Conservation (phyloP, 495 filamentous ascomycete species). For the Recurvomyces mirabilis region DNA sequence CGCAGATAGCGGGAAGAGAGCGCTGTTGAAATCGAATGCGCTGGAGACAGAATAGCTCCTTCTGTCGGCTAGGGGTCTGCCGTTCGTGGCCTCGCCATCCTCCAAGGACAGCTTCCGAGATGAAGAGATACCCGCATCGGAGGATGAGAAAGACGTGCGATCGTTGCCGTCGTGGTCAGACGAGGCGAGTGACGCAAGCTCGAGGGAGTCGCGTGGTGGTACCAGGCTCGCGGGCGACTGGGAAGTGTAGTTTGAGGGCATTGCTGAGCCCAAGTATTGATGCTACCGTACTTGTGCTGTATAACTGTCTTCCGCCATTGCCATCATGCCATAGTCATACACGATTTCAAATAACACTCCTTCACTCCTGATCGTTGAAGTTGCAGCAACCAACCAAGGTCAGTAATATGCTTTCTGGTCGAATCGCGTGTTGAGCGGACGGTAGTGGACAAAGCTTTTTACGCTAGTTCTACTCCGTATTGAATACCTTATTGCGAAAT, state of each 20-base stretch:
- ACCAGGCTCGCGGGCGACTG: conserved; percentile 3
- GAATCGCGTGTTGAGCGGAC: too few relatives aligned
- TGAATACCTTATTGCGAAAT: too few relatives aligned
- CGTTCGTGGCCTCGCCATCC: conserved; percentile 49
- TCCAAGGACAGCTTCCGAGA: conserved; percentile 85
- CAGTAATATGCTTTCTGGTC: too few relatives aligned
- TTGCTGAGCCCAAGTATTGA: too few relatives aligned
- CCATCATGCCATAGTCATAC: too few relatives aligned
- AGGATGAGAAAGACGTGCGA: conserved; percentile 58
- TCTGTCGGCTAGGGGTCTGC: conserved; percentile 39
- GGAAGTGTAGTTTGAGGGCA: not conserved
- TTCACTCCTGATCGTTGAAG: too few relatives aligned
- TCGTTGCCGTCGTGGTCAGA: conserved; percentile 37
- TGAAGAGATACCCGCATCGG: conserved; percentile 74
- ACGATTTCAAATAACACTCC: too few relatives aligned
- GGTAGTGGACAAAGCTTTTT: too few relatives aligned
- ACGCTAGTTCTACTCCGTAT: too few relatives aligned
- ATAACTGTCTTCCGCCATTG: too few relatives aligned
- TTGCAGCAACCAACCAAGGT: too few relatives aligned
- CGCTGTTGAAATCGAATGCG: conserved; percentile 84
- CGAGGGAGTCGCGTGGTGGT: conserved; percentile 76
- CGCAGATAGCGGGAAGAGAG: conserved; percentile 84
- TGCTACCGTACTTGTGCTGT: too few relatives aligned
- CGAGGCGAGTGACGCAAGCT: conserved; percentile 86
- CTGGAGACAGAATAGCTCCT: conserved; percentile 81